Evolutionary conservation across 176 grass and related monocot genomes (phyloP).

Genomic region (Carex myosuroides): DNA sequence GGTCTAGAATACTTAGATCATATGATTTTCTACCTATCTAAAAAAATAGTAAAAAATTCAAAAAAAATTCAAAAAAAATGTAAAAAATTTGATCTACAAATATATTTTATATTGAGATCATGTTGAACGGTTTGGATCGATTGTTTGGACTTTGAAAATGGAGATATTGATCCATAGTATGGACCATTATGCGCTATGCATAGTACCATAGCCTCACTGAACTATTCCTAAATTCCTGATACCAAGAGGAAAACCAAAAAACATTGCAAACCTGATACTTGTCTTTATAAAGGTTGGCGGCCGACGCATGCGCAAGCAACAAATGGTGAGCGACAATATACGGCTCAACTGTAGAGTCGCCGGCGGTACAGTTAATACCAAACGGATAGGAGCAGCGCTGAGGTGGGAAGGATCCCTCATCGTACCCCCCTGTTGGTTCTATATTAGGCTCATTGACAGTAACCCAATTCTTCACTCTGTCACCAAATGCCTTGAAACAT

Average conservation of each 20-base stretch:
- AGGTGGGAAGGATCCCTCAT: slow-evolving; percentile 24
- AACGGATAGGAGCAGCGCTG: slow-evolving; percentile 58
- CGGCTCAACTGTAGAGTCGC: slow-evolving; percentile 63
- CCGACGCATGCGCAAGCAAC: slow-evolving; percentile 63
- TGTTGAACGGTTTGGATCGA: no score
- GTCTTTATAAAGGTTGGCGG: slow-evolving; percentile 46
- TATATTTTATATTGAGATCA: no score
- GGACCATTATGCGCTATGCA: no score
- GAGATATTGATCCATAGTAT: no score
- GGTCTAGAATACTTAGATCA: no score
- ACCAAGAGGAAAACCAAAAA: neutral
- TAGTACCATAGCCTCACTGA: no score
- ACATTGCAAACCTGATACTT: slow-evolving; percentile 55
- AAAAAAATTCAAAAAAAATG: no score
- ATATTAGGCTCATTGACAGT: slow-evolving; percentile 69
- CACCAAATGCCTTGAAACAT: slow-evolving; percentile 63
- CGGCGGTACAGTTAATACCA: slow-evolving; percentile 40
- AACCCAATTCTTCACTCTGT: slow-evolving; percentile 67
- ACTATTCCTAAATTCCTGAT: neutral
- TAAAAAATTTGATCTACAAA: no score
- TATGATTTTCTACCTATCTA: no score
- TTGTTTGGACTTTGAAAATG: no score
- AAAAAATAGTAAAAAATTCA: no score
- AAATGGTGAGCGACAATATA: slow-evolving; percentile 70
- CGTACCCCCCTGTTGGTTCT: slow-evolving; percentile 41